Evolutionary conservation across 768 basidiomycete genomes (phyloP).

Genomic region (Rubroboletus satanas): DNA sequence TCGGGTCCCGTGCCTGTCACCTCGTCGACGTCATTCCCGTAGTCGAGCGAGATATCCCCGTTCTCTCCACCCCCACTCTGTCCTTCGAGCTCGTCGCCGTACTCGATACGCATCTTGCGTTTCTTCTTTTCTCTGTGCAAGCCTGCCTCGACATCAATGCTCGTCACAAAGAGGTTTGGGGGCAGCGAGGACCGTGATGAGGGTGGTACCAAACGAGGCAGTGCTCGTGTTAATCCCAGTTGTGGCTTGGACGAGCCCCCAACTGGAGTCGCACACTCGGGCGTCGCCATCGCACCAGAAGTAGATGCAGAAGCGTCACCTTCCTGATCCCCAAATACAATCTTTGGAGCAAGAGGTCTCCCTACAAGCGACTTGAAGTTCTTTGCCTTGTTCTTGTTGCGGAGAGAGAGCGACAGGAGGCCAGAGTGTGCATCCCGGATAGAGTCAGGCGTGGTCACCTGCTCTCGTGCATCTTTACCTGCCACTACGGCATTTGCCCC

Average conservation of each 20-base stretch:
- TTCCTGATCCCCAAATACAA: constrained; percentile 43
- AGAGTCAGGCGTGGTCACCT: not conserved
- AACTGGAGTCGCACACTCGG: not conserved
- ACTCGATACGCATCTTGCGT: constrained; percentile 34
- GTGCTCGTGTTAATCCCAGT: not conserved
- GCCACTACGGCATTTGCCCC: constrained; percentile 38
- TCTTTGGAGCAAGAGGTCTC: constrained; percentile 44
- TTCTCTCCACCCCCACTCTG: not conserved
- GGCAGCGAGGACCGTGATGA: constrained; percentile 60
- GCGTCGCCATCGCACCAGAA: not conserved
- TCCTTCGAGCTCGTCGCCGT: constrained; percentile 15
- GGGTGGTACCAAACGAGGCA: constrained; percentile 52
- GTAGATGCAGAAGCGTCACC: not conserved
- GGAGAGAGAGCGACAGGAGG: constrained; percentile 46
- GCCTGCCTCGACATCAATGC: constrained; percentile 62
- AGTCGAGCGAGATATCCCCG: constrained; percentile 6
- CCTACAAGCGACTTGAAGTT: constrained; percentile 56
- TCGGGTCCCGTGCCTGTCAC: not conserved
- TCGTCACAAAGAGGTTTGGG: constrained; percentile 63
- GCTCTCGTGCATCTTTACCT: not conserved
- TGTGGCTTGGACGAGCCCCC: too few species aligned
- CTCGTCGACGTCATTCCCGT: not conserved
- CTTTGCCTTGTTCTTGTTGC: constrained; percentile 74
- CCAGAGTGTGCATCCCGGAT: constrained; percentile 12
- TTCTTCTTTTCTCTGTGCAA: constrained; percentile 34